Evolutionary conservation across 2,329 filamentous ascomycete genomes (phyloP), one percentile per base, ranked within the genome.

Genomic region (Cryphonectria parasitica): DNA sequence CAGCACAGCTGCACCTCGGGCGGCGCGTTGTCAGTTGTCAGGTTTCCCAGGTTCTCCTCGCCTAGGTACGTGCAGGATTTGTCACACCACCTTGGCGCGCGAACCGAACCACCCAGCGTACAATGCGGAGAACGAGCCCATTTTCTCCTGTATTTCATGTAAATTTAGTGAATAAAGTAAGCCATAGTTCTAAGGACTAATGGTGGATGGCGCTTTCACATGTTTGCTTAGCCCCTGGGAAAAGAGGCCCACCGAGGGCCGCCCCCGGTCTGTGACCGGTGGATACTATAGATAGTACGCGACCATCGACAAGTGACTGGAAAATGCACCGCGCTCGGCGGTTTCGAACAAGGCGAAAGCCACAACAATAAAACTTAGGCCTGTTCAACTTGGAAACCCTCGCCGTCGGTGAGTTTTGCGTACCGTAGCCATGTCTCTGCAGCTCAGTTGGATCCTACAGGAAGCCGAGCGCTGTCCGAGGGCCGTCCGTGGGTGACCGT

Each of bases 241-340:
- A 45, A 22, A 15, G 56, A 7, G 56, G 31, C 19, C 56, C 56
- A n/a, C 56, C 31, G 56, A 31, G 17, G 31, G 56, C 56, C 45
- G 22, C 45, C 43, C 45, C 45, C 31, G 31, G 56, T 61, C 58
- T 19, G 22, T 61, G 58, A 61, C 34, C 39, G 58, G 58, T 61
- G 58, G 58, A 61, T 61, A 61, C 58, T 39, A 39, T 39, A 61
- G 58, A 61, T 61, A 61, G 58, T 5, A 39, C 34, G 58, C 34
- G 58, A 36, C 31, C 58, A 61, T 61, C 22, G 58, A 39, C 34
- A 10, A 36, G 36, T 39, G 11, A n/a, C 4, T 34, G 17, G 17
- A 39, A 36, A 22, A n/a, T 39, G 3, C 56, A n/a, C 58, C 39
- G 58, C 58, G 34, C 31, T 34, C 31, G 11, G 22, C 2, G 19